Evolutionary conservation across 2,329 filamentous ascomycete genomes (phyloP).

Genomic region (Neofusicoccum laricinum): DNA sequence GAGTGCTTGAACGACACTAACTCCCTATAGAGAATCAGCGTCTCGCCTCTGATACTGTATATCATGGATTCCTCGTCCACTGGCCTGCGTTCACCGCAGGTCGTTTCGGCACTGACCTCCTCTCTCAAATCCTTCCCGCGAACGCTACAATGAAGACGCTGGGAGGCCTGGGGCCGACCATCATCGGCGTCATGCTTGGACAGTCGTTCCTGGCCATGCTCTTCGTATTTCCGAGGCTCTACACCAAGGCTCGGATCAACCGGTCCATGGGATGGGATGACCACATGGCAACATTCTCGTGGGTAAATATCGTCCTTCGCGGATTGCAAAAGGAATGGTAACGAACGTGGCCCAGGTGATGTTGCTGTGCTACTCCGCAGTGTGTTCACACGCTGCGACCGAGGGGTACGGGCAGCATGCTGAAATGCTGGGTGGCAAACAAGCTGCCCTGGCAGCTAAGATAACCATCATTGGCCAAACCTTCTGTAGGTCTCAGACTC

Average conservation of each 20-base stretch:
- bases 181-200: conserved; percentile 27
- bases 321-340: not conserved
- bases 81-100: not conserved
- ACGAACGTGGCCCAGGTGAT: conserved; percentile 20
- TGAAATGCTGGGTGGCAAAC: conserved; percentile 21
- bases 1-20: not conserved
- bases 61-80: not conserved
- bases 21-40: not conserved
- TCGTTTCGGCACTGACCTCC: not conserved
- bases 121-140: not conserved
- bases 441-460: conserved; percentile 31
- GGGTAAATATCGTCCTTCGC: not conserved
- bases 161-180: conserved; percentile 1
- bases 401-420: conserved; percentile 28
- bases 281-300: conserved; percentile 23
- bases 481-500: conserved; percentile 20
- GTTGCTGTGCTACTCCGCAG: conserved; percentile 27
- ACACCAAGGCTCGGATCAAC: conserved; percentile 29
- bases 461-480: conserved; percentile 32
- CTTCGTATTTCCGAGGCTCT: conserved; percentile 27
- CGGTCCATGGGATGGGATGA: conserved; percentile 30
- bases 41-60: not conserved
- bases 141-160: conserved; percentile 3
- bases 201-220: conserved; percentile 26
- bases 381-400: conserved; percentile 25